phyloP scores from a whole-genome alignment of 768 basidiomycete species.

The Amanita rimosa region DNA sequence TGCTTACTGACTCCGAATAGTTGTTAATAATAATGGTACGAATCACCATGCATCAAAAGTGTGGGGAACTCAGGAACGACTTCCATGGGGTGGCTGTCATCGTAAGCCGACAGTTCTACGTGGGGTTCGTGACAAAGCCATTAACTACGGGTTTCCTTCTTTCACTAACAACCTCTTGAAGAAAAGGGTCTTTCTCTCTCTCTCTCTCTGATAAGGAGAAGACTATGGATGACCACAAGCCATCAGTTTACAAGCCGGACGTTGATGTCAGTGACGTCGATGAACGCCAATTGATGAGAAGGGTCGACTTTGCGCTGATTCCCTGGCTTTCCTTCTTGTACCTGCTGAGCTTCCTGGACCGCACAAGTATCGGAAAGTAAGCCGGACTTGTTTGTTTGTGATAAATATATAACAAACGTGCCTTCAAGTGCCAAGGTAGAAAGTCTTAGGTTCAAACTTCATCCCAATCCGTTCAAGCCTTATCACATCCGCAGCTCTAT shows the following conservation, averaged over 20 bases:
- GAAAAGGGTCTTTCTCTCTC: too few relatives aligned
- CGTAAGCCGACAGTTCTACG: too few relatives aligned
- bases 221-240: constrained; percentile 15
- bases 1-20: too few relatives aligned
- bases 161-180: neutral
- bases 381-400: constrained; percentile 11
- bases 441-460: neutral
- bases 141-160: neutral
- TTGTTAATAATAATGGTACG: too few relatives aligned
- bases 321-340: constrained; percentile 71
- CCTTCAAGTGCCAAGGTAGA: constrained; percentile 29
- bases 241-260: constrained; percentile 30
- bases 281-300: constrained; percentile 59
- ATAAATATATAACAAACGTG: neutral
- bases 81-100: too few relatives aligned
- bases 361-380: constrained; percentile 41
- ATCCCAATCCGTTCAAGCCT: neutral
- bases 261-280: constrained; percentile 52
- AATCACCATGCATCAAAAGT: too few relatives aligned
- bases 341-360: constrained; percentile 55
- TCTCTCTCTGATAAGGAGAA: constrained; percentile 23
- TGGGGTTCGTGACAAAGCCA: too few relatives aligned
- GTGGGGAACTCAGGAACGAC: too few relatives aligned
- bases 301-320: constrained; percentile 55
- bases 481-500: constrained; percentile 38